Conservation (phyloP, 2,329 filamentous ascomycete genomes). For the Ophiostoma piceae region DNA sequence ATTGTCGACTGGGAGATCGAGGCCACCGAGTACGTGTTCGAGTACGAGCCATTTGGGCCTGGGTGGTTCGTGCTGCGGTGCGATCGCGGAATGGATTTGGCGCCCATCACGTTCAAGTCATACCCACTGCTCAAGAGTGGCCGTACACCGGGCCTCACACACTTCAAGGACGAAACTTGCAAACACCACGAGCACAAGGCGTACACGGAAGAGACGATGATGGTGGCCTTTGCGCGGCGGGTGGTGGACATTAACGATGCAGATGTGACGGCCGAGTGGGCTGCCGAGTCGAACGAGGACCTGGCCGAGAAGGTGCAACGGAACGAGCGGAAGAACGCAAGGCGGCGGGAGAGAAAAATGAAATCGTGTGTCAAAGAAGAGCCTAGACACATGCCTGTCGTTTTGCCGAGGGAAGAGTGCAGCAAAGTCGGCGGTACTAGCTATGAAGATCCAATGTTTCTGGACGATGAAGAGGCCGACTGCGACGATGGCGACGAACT, state of each 20-base stretch:
- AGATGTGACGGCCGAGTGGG: constrained; percentile 20
- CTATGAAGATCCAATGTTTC: neutral
- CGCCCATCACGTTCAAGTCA: neutral
- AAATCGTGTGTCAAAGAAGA: neutral
- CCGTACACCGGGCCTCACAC: neutral
- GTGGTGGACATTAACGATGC: constrained; percentile 19
- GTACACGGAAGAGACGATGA: constrained; percentile 21
- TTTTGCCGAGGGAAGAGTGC: too few species aligned
- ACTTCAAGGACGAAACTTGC: constrained; percentile 15
- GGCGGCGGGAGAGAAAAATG: neutral
- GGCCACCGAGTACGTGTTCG: constrained; percentile 19
- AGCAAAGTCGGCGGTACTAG: too few species aligned
- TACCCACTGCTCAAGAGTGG: neutral
- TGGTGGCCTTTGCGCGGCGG: constrained; percentile 19
- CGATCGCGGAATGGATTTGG: neutral
- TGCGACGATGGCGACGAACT: neutral
- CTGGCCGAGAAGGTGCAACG: neutral
- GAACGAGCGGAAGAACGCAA: neutral
- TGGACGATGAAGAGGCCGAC: neutral
- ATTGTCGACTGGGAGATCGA: constrained; percentile 20
- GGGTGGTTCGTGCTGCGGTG: constrained; percentile 25
- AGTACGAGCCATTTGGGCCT: constrained; percentile 18
- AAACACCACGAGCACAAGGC: neutral
- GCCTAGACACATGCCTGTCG: neutral
- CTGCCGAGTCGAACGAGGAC: constrained; percentile 20